Percentiles rank a stretch among this genome's conserved stretches.
Conservation (phyloP, 2,329 filamentous ascomycete genomes). For the Dactylella cylindrospora region DNA sequence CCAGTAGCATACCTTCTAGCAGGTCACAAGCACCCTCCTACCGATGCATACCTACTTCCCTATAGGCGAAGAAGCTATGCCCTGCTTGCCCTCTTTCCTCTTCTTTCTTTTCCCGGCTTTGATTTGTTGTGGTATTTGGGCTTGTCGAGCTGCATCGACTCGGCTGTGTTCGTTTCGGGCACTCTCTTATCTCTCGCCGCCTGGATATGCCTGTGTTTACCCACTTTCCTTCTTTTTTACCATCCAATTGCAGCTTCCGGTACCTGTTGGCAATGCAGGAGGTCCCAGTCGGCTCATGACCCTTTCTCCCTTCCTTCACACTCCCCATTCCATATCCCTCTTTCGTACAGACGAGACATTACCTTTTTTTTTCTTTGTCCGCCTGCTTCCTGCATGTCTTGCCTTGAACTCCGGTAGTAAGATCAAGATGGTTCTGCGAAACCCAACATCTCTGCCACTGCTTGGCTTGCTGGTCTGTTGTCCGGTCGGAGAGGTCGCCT, state of each 20-base stretch:
- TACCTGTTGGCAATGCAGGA: slow-evolving; percentile 35
- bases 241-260: slow-evolving; percentile 37
- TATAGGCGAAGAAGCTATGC: slow-evolving; percentile 13
- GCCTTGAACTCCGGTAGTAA: slow-evolving; percentile 13
- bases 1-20: slow-evolving; percentile 19
- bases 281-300: slow-evolving; percentile 16
- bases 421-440: no score
- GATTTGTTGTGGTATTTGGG: no score
- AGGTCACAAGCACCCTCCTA: slow-evolving; percentile 39
- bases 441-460: no score
- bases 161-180: slow-evolving; percentile 16
- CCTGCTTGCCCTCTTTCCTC: slow-evolving; percentile 3
- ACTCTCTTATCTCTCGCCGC: slow-evolving; percentile 22
- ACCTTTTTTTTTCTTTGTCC: not conserved
- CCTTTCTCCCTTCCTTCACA: slow-evolving; percentile 5
- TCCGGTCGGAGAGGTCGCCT: slow-evolving; percentile 6
- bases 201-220: slow-evolving; percentile 30
- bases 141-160: not conserved
- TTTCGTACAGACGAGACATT: not conserved
- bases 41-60: no score
- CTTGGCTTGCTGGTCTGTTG: no score
- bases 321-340: no score
- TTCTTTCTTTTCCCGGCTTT: no score
- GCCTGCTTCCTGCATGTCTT: slow-evolving; percentile 29
- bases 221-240: slow-evolving; percentile 37